Percentiles rank a stretch among this genome's conserved stretches.
phyloP scores from a whole-genome alignment of 2,329 filamentous ascomycete genomes.

The Penicillium sp. region DNA sequence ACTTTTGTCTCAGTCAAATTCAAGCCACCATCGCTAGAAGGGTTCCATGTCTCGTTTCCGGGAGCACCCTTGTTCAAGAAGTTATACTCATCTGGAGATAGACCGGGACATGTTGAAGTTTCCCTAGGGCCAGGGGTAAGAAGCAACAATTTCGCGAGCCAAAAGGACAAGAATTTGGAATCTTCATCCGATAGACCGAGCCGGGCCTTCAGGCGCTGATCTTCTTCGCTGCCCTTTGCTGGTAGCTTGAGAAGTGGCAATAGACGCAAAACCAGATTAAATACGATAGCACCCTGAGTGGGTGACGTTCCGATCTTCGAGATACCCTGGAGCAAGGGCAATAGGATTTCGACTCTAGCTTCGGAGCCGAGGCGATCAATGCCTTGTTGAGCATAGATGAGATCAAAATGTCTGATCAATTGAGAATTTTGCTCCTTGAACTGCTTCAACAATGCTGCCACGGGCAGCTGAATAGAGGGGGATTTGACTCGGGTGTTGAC shows the following conservation, averaged over 20 bases:
- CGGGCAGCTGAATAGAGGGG: constrained; percentile 72
- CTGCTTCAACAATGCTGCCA: constrained; percentile 79
- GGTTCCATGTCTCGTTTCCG: constrained; percentile 59
- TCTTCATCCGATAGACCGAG: constrained; percentile 71
- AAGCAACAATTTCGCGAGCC: constrained; percentile 76
- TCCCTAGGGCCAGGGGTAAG: constrained; percentile 54
- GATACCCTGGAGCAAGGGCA: constrained; percentile 67
- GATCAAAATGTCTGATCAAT: constrained; percentile 82
- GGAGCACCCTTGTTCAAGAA: constrained; percentile 64
- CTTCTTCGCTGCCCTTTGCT: constrained; percentile 73
- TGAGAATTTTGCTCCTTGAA: constrained; percentile 76
- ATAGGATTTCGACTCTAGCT: constrained; percentile 72
- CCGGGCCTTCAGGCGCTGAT: constrained; percentile 63
- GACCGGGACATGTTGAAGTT: constrained; percentile 55
- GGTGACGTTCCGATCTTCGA: constrained; percentile 56
- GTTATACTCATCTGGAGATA: constrained; percentile 64
- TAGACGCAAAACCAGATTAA: constrained; percentile 78
- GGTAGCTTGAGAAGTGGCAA: constrained; percentile 68
- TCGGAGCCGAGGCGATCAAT: constrained; percentile 59
- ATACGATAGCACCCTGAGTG: constrained; percentile 64
- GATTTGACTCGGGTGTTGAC: constrained; percentile 65
- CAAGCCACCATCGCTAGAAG: constrained; percentile 58
- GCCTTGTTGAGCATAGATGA: constrained; percentile 87
- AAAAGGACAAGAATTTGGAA: constrained; percentile 68
- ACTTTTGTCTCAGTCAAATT: constrained; percentile 70